Evolutionary conservation across 2,329 filamentous ascomycete species (phyloP).

Genomic region (Trichoderma polysporum): DNA sequence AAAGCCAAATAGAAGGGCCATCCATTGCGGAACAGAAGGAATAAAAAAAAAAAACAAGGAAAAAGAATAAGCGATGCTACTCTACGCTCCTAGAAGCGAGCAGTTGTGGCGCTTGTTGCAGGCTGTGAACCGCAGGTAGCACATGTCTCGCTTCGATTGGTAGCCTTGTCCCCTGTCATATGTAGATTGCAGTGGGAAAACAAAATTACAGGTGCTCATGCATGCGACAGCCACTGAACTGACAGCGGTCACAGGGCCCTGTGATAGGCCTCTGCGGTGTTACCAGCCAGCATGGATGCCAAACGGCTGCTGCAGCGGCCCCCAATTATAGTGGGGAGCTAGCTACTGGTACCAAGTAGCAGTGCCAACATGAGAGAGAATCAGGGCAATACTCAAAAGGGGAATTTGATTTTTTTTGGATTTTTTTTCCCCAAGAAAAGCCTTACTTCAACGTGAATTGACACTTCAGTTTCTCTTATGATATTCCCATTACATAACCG

Average conservation of each 20-base stretch:
- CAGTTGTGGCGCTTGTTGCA: neutral
- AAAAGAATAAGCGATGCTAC: neutral
- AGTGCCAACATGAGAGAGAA: neutral
- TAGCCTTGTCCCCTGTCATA: neutral
- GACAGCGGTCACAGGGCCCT: too few species aligned
- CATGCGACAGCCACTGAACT: neutral
- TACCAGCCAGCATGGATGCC: neutral
- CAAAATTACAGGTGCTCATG: neutral
- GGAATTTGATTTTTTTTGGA: neutral
- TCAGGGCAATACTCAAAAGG: neutral
- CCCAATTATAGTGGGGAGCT: neutral
- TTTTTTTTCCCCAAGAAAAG: too few species aligned
- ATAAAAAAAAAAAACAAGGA: neutral
- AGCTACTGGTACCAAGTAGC: neutral
- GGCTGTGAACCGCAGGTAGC: neutral
- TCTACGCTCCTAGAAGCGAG: too few species aligned
- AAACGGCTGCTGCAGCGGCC: neutral
- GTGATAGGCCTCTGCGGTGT: neutral
- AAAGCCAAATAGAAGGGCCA: neutral
- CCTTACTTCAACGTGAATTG: too few species aligned
- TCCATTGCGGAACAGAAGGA: neutral
- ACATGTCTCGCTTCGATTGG: slow-evolving; percentile 6
- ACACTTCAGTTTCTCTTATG: neutral
- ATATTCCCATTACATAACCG: neutral
- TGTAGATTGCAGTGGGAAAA: too few species aligned